Conservation (phyloP, 352 stramenopile species). For the Phytophthora sp. region DNA sequence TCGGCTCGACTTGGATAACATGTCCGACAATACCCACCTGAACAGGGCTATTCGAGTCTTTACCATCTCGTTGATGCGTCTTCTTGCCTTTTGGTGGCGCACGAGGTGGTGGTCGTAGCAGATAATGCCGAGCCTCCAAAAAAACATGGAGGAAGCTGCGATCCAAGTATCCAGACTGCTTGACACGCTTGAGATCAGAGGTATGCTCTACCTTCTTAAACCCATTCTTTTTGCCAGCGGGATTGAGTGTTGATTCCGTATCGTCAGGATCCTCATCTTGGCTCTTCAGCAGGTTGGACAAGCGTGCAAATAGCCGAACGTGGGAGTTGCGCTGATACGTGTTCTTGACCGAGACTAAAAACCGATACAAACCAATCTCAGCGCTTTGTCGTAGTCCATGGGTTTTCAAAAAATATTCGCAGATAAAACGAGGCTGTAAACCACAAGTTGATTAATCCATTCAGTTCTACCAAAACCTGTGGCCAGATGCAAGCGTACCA, state of each 20-base stretch:
- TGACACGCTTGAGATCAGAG: neutral
- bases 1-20: conserved; percentile 55
- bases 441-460: neutral
- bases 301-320: conserved; percentile 72
- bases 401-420: conserved; percentile 78
- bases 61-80: neutral
- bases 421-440: conserved; percentile 66
- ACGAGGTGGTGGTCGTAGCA: conserved; percentile 41
- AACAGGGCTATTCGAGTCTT: neutral
- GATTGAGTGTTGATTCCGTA: neutral
- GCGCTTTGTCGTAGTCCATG: conserved; percentile 64
- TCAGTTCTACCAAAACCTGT: neutral
- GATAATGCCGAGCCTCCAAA: conserved; percentile 55
- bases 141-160: conserved; percentile 75
- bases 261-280: conserved; percentile 18
- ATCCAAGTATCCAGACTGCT: conserved; percentile 49
- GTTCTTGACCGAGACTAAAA: conserved; percentile 76
- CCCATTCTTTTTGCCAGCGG: conserved; percentile 14
- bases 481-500: conserved; percentile 28
- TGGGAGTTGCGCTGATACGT: conserved; percentile 54
- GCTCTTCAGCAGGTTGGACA: conserved; percentile 52
- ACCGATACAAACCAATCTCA: conserved; percentile 71
- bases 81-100: conserved; percentile 21
- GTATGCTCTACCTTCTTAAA: conserved; percentile 10
- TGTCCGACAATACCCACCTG: conserved; percentile 28